These are phyloP conservation scores for Pleurotus platypus DNA, from an alignment of 768 basidiomycete species.

Conservation along the genomic window DNA sequence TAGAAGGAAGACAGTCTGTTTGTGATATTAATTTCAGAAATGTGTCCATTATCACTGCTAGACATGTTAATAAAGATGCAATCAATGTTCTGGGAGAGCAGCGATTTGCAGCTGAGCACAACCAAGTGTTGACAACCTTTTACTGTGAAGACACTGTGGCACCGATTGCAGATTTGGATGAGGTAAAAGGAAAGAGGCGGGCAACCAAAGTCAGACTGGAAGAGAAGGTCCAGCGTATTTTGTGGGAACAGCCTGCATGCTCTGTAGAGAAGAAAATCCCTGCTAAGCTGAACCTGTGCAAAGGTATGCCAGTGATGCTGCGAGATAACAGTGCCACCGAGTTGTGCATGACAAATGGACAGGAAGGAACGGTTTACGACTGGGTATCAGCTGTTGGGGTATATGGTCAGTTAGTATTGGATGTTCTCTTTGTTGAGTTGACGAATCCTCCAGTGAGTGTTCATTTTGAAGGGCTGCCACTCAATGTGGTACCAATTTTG, in stretches of 20 bases:
- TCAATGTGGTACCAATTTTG: conserved; percentile 18
- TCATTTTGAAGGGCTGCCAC: conserved; percentile 11
- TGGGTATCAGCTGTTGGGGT: conserved; percentile 1
- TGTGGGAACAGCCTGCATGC: background rate
- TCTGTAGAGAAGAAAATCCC: conserved; percentile 16
- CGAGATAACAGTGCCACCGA: conserved; percentile 27
- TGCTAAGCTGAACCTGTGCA: conserved; percentile 23
- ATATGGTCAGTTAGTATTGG: conserved; percentile 8
- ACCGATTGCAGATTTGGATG: background rate
- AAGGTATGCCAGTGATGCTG: conserved; percentile 31
- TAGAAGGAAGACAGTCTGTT: conserved; percentile 1
- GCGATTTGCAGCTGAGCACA: conserved; percentile 26
- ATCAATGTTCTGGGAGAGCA: conserved; percentile 23
- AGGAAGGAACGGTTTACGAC: conserved; percentile 8
- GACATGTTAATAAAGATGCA: conserved; percentile 25
- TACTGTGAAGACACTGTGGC: conserved; percentile 20
- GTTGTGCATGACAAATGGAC: conserved; percentile 18
- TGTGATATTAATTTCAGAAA: conserved; percentile 18
- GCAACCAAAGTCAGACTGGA: background rate
- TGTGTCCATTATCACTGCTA: conserved; percentile 28
- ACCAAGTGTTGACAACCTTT: conserved; percentile 21
- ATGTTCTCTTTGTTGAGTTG: conserved; percentile 14
- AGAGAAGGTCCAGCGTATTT: background rate
- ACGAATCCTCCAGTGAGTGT: conserved; percentile 6
- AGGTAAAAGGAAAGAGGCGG: background rate